Evolutionary conservation across 225 moss, liverwort and hornwort species (phyloP).

Genomic region (Marchantia polymorpha): DNA sequence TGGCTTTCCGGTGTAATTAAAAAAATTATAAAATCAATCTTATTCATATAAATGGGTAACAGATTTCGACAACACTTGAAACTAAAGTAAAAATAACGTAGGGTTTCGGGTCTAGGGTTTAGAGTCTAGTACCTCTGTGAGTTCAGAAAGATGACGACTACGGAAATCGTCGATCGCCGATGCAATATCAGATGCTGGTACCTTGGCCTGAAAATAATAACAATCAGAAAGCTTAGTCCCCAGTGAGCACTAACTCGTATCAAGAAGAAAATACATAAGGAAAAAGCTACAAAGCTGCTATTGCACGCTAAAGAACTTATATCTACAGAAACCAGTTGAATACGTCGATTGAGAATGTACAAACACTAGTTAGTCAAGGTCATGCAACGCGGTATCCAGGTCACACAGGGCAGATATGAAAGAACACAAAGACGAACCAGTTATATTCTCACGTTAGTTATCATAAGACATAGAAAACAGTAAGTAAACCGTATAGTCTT

Average conservation of each 20-base stretch:
- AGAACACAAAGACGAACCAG: too few species aligned
- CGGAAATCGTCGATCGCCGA: slow-evolving; percentile 85
- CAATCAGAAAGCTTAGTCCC: not conserved
- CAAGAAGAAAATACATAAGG: not conserved
- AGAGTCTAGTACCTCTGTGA: slow-evolving; percentile 60
- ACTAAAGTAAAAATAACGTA: not conserved
- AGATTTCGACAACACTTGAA: not conserved
- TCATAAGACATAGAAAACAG: too few species aligned
- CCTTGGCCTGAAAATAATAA: slow-evolving; percentile 61
- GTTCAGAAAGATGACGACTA: slow-evolving; percentile 76
- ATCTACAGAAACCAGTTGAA: not conserved
- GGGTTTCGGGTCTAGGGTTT: too few species aligned
- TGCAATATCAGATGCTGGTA: slow-evolving; percentile 79
- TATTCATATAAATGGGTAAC: too few species aligned
- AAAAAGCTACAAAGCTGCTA: not conserved
- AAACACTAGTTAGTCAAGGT: not conserved
- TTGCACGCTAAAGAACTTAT: not conserved
- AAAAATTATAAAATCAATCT: too few species aligned
- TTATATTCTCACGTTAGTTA: too few species aligned
- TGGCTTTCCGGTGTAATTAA: too few species aligned
- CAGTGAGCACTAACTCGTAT: not conserved
- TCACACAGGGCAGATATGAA: too few species aligned
- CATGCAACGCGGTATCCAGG: too few species aligned
- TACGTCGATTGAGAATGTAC: not conserved
- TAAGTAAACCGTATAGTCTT: too few species aligned